Evolutionary conservation across 768 basidiomycete genomes (phyloP).

Genomic region (Boletus tylopilopsis): DNA sequence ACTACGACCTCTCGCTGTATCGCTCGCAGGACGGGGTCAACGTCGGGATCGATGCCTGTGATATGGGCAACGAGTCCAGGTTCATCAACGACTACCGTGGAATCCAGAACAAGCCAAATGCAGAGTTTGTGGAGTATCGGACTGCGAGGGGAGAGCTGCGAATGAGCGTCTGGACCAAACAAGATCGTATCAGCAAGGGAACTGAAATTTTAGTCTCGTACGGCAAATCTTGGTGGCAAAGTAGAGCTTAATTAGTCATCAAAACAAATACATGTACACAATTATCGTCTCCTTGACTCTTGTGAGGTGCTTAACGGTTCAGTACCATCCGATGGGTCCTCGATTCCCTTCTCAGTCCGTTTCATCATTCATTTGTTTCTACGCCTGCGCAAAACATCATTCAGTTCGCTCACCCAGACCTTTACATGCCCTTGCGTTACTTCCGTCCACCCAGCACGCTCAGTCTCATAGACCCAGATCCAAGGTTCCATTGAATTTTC

Average conservation of each 20-base stretch:
- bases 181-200: slow-evolving; percentile 63
- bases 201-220: slow-evolving; percentile 87
- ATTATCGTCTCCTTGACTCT: background rate
- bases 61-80: slow-evolving; percentile 80
- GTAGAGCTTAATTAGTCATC: slow-evolving; percentile 24
- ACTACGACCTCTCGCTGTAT: slow-evolving; percentile 85
- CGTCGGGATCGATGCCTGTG: slow-evolving; percentile 75
- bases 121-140: slow-evolving; percentile 58
- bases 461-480: slow-evolving; percentile 22
- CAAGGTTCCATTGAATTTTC: slow-evolving; percentile 37
- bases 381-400: slow-evolving; percentile 48
- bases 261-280: slow-evolving; percentile 19
- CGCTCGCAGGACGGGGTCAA: slow-evolving; percentile 52
- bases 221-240: slow-evolving; percentile 82
- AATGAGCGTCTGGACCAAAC: slow-evolving; percentile 73
- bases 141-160: slow-evolving; percentile 55
- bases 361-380: slow-evolving; percentile 53
- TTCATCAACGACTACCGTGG: slow-evolving; percentile 93
- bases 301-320: too few relatives aligned
- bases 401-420: slow-evolving; percentile 35
- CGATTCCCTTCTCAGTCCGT: slow-evolving; percentile 47
- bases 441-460: slow-evolving; percentile 14
- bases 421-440: slow-evolving; percentile 24
- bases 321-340: slow-evolving; percentile 41
- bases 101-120: slow-evolving; percentile 64